Percentiles rank a stretch among this genome's conserved stretches.
Evolutionary conservation across 371 early-diverging fungal species (phyloP).

Genomic region (Conidiobolus incongruus): DNA sequence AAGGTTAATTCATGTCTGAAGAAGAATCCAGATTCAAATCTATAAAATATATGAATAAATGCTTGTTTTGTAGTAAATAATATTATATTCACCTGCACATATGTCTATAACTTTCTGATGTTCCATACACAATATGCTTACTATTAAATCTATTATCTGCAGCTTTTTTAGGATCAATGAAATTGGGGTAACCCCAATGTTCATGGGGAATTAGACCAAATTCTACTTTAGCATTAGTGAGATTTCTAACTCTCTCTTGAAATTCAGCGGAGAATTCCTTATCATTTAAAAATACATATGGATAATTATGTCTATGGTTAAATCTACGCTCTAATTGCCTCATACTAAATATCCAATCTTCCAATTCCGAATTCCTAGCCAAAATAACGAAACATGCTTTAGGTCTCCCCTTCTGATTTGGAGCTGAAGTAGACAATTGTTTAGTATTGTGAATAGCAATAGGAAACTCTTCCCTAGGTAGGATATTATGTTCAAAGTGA

Average conservation of each 20-base stretch:
- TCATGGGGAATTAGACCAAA: conserved; percentile 51
- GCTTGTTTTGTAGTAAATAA: conserved; percentile 5
- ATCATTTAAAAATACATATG: conserved; percentile 72
- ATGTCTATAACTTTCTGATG: conserved; percentile 62
- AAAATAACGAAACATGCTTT: conserved; percentile 41
- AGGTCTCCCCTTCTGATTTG: conserved; percentile 6
- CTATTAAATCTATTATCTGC: conserved; percentile 26
- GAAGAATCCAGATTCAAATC: conserved; percentile 75
- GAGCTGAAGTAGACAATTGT: background rate
- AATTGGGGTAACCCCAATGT: conserved; percentile 62
- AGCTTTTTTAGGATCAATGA: conserved; percentile 50
- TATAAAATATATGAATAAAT: conserved; percentile 1
- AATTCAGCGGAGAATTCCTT: conserved; percentile 58
- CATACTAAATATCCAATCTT: conserved; percentile 36
- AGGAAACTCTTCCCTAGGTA: too few relatives aligned
- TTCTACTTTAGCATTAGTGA: conserved; percentile 27
- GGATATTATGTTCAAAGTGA: too few relatives aligned
- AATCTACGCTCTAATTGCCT: conserved; percentile 56
- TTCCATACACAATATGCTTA: conserved; percentile 54
- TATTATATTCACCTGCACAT: conserved; percentile 43
- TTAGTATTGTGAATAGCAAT: too few relatives aligned
- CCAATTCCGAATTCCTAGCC: conserved; percentile 47
- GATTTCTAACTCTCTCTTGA: conserved; percentile 18
- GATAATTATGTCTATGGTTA: conserved; percentile 60
- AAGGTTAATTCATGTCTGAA: conserved; percentile 54